Evolutionary conservation across 768 basidiomycete genomes (phyloP), one percentile per base, ranked within the genome.

Genomic region (Amanita polypyramis): DNA sequence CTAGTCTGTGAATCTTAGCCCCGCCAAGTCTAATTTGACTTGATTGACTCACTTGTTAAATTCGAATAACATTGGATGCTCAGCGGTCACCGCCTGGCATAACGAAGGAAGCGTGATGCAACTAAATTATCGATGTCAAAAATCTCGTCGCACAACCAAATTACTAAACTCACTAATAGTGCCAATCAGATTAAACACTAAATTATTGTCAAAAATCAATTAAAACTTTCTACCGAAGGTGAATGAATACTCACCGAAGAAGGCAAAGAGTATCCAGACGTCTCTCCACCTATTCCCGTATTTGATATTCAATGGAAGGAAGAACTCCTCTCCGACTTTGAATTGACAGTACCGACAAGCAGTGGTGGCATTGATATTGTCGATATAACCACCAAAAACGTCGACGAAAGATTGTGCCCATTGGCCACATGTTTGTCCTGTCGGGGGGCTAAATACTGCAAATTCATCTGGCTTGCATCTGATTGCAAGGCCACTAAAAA

Each of bases 291-390:
- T 67, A 15, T 75, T 58, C 5, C 69, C 65, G 58, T 70, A 87
- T 0, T 60, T 59, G 55, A 90, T 85, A 52, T 85, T 85, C 36
- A 90, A 63, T 0, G 82, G 82, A 9, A 60, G 55, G 59, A 70
- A 85, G 65, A 82, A 90, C 52, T 89, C 66, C 54, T 89, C 82
- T 0, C 86, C 85, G 19, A 75, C 63, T 57, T 54, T 46, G 58
- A 75, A 88, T 56, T 79, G 75, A 56, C 91, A 93, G 61, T 89
- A 93, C 12, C 74, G 71, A 61, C 92, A 94, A 5, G 62, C 58
- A 1, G 60, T 46, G 0, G 78, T 82, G 9, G 74, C 85, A 47
- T 71, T 66, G 0, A 74, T 70, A 55, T 92, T 80, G 48, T 80
- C 71, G 12, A 94, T 64, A 62, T 92, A 92, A 0, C 91, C 91